Base-by-base conservation (phyloP, 2,329 filamentous ascomycete genomes). In the Bipolaris sorokiniana region DNA sequence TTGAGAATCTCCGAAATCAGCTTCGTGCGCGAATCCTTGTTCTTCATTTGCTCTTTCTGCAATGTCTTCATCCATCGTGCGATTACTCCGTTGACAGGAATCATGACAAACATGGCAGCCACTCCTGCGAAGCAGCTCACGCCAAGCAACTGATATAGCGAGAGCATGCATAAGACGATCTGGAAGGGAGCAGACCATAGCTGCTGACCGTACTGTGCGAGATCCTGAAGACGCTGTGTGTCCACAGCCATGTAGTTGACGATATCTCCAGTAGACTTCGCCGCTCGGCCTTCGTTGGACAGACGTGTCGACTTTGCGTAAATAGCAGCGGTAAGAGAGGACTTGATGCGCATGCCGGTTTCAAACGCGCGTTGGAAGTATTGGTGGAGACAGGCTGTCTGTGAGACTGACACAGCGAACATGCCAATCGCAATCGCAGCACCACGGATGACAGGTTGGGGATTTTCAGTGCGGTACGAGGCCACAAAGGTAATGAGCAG, bases 191-290 rank as follows among this genome's bases (percentile, higher is more conserved):
- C 94, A 41, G 93, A 97, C 92, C 95, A 97, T 10, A 96, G 81
- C 76, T 98, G 94, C 73, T 96, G 93, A 16, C 91, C 92, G 74
- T 95, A 99, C 72, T 99, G 96, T 2, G 94, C 92, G 55, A 99
- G 81, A 77, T 99, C 95, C 70, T 97, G 91, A 16, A 99, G 84
- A 64, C 96, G 89, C 77, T 99, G 95, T 13, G 94, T 94, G 74
- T 99, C 95, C 9, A 99, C 94, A 44, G 96, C 95, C 94, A 99
- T 99, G 78, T 97, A 95, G 74, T 99, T 99, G 75, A 99, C 95
- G 71, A 99, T 98, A 71, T 99, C 96, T 55, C 95, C 95, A 0
- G 95, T 99, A 0, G 91, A 91, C 79, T 98, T 97, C 42, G 88
- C 79, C 2, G 92, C 85, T 51, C 94, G 87, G 7, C 95, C 95